Evolutionary conservation across 2,329 filamentous ascomycete species (phyloP).

Genomic region (Scolecobasidium constrictum): DNA sequence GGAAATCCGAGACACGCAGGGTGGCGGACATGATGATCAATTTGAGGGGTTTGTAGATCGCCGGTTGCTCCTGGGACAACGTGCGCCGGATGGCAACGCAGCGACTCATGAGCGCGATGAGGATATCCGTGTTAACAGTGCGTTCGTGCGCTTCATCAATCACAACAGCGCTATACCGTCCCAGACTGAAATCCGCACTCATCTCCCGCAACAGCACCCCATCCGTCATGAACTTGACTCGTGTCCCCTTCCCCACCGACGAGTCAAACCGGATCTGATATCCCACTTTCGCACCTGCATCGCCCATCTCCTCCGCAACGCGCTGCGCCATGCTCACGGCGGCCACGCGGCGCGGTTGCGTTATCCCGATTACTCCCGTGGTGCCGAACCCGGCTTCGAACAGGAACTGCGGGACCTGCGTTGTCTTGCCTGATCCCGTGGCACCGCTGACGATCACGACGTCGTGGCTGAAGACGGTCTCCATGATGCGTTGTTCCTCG

Average conservation of each 20-base stretch:
- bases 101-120: conserved; percentile 94
- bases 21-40: conserved; percentile 98
- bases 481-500: conserved; percentile 96
- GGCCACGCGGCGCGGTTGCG: conserved; percentile 87
- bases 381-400: conserved; percentile 92
- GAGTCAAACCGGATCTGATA: conserved; percentile 93
- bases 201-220: conserved; percentile 90
- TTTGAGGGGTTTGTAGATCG: conserved; percentile 65
- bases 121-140: conserved; percentile 92
- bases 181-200: conserved; percentile 74
- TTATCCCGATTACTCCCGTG: conserved; percentile 87
- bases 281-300: conserved; percentile 65
- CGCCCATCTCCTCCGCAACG: conserved; percentile 74
- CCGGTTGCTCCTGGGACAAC: conserved; percentile 59
- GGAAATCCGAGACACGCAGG: conserved; percentile 79
- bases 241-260: conserved; percentile 66
- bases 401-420: conserved; percentile 91
- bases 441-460: conserved; percentile 87
- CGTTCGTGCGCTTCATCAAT: conserved; percentile 97
- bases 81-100: conserved; percentile 74
- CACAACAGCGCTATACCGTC: conserved; percentile 85
- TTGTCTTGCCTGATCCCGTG: conserved; percentile 96
- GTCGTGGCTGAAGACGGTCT: conserved; percentile 85
- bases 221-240: conserved; percentile 98
- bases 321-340: conserved; percentile 95